These are phyloP conservation scores for Yamadazyma taylorii DNA, from an alignment of 1,139 yeast genomes.

Conservation along the genomic window DNA sequence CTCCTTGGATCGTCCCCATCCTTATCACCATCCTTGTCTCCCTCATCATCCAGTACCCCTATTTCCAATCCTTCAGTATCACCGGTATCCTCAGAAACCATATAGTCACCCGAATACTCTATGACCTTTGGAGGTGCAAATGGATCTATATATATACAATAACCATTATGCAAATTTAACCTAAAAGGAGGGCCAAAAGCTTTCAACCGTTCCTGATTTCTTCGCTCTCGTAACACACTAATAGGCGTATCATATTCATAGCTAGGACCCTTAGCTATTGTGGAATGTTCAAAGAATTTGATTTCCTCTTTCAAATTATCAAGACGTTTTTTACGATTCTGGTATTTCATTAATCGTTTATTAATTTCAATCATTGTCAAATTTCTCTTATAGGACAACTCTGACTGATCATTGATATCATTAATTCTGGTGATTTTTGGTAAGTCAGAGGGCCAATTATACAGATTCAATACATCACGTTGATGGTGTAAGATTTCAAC, in stretches of 20 bases:
- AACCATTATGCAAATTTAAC: constrained; percentile 30
- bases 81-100: too few relatives aligned
- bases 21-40: too few relatives aligned
- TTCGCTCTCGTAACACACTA: constrained; percentile 18
- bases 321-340: constrained; percentile 40
- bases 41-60: too few relatives aligned
- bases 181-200: constrained; percentile 27
- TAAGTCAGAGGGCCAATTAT: constrained; percentile 57
- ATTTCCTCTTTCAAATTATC: constrained; percentile 29
- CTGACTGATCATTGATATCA: constrained; percentile 46
- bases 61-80: too few relatives aligned
- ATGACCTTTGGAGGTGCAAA: constrained; percentile 25
- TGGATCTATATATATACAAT: constrained; percentile 31
- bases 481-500: constrained; percentile 50
- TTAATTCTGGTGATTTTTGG: constrained; percentile 55
- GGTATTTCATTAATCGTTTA: constrained; percentile 46
- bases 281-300: constrained; percentile 19
- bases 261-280: constrained; percentile 11
- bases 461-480: constrained; percentile 45
- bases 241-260: constrained; percentile 23
- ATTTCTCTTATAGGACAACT: constrained; percentile 48
- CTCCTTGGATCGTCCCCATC: too few relatives aligned
- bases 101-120: constrained; percentile 1
- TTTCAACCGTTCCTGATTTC: constrained; percentile 21
- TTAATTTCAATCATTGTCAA: constrained; percentile 54